These are phyloP conservation scores for Cucurbita argyrosperma DNA, from an alignment of 306 rosid species.

Conservation along the genomic window DNA sequence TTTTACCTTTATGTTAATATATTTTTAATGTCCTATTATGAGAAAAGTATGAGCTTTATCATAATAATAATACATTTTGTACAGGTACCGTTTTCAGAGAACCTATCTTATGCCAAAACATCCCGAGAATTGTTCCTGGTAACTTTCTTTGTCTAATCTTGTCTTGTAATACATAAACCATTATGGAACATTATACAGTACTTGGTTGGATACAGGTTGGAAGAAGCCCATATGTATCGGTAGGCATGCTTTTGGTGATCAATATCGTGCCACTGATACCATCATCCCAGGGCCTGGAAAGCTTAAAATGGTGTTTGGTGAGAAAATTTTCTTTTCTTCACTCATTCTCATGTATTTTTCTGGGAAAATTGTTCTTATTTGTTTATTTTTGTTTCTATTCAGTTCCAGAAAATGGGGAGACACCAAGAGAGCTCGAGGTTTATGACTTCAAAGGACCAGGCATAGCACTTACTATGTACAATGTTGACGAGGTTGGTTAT, in stretches of 20 bases:
- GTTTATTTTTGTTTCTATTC: slow-evolving; percentile 4
- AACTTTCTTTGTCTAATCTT: slow-evolving; percentile 17
- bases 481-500: slow-evolving; percentile 72
- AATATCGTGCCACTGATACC: slow-evolving; percentile 87
- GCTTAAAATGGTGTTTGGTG: slow-evolving; percentile 91
- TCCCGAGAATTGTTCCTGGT: slow-evolving; percentile 73
- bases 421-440: slow-evolving; percentile 71
- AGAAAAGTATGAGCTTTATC: slow-evolving; percentile 1
- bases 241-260: slow-evolving; percentile 98
- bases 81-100: slow-evolving; percentile 94
- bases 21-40: not conserved
- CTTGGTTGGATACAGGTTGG: slow-evolving; percentile 63
- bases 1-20: not conserved
- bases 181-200: slow-evolving; percentile 13
- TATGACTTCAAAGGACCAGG: slow-evolving; percentile 81
- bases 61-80: not conserved
- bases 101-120: slow-evolving; percentile 73
- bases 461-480: slow-evolving; percentile 85
- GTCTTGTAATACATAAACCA: slow-evolving; percentile 7
- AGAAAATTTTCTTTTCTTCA: slow-evolving; percentile 13
- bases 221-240: slow-evolving; percentile 95
- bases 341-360: slow-evolving; percentile 9
- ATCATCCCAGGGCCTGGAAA: slow-evolving; percentile 69
- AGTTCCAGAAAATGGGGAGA: slow-evolving; percentile 71
- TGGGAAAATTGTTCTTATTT: not conserved